A percentile compares a stretch with the other conserved stretches of the same genome.
Evolutionary conservation across 352 stramenopile genomes (phyloP).

Genomic region (Pythium rhizo-oryzae): DNA sequence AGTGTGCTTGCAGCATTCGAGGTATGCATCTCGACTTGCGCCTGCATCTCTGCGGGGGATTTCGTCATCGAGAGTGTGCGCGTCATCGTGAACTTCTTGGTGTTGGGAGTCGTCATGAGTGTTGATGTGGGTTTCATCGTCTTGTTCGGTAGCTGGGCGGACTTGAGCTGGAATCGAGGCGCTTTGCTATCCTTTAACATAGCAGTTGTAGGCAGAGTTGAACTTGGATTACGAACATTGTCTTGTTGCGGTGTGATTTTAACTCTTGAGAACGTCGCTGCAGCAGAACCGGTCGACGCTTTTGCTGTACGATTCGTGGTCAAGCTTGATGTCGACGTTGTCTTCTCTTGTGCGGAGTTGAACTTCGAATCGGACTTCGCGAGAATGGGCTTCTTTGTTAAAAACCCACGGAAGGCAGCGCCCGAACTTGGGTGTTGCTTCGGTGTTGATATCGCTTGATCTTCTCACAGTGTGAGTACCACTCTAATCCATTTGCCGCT

Average conservation of each 20-base stretch:
- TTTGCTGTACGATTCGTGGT: neutral
- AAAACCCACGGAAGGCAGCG: neutral
- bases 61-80: neutral
- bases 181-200: neutral
- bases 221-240: no score
- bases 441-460: neutral
- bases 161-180: slow-evolving; percentile 7
- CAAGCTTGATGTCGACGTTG: neutral
- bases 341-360: neutral
- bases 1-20: neutral
- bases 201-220: neutral
- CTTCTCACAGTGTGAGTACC: slow-evolving; percentile 19
- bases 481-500: no score
- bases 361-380: neutral
- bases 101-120: neutral
- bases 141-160: neutral
- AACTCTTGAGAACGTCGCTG: neutral
- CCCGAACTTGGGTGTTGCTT: neutral
- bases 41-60: neutral
- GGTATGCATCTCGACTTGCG: neutral
- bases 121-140: neutral
- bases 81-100: neutral
- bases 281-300: neutral
- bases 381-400: neutral
- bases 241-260: neutral